Percentiles rank a stretch among this genome's conserved stretches.
Evolutionary conservation across 225 moss, liverwort and hornwort genomes (phyloP).

Genomic region (Bryum argenteum): DNA sequence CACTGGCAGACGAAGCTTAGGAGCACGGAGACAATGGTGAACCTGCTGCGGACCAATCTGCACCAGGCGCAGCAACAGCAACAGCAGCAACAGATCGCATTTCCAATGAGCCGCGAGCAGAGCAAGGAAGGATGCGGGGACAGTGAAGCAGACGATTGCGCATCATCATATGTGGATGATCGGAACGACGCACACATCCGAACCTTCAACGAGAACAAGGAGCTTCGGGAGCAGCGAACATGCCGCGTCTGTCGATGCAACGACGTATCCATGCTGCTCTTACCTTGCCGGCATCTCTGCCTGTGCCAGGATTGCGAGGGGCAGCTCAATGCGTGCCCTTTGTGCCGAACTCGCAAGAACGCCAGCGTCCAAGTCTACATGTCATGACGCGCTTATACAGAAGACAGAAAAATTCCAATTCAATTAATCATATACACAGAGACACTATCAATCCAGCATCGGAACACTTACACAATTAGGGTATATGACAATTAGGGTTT

Average conservation of each 20-base stretch:
- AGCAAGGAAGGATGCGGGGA: conserved; percentile 96
- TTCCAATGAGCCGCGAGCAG: conserved; percentile 71
- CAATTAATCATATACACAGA: conserved; percentile 26
- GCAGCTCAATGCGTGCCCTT: conserved; percentile 72
- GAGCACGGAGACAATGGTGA: conserved; percentile 60
- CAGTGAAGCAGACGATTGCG: conserved; percentile 89
- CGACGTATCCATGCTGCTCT: conserved; percentile 85
- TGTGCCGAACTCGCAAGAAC: conserved; percentile 82
- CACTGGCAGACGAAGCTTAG: conserved; percentile 78
- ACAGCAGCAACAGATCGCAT: conserved; percentile 45
- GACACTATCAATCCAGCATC: conserved; percentile 8
- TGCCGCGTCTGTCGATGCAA: conserved; percentile 92
- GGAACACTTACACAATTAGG: conserved; percentile 23
- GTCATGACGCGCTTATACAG: conserved; percentile 58
- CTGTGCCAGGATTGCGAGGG: conserved; percentile 88
- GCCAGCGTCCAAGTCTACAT: conserved; percentile 93
- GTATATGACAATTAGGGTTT: conserved; percentile 3
- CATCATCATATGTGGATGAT: conserved; percentile 83
- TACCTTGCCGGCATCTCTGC: conserved; percentile 94
- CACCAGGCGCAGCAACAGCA: conserved; percentile 71
- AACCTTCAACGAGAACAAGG: conserved; percentile 79
- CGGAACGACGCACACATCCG: conserved; percentile 75
- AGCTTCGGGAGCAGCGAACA: conserved; percentile 87
- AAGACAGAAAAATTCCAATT: conserved; percentile 17
- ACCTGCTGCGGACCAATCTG: conserved; percentile 61